Conservation (phyloP, 495 filamentous ascomycete genomes). For the Recurvomyces mirabilis region DNA sequence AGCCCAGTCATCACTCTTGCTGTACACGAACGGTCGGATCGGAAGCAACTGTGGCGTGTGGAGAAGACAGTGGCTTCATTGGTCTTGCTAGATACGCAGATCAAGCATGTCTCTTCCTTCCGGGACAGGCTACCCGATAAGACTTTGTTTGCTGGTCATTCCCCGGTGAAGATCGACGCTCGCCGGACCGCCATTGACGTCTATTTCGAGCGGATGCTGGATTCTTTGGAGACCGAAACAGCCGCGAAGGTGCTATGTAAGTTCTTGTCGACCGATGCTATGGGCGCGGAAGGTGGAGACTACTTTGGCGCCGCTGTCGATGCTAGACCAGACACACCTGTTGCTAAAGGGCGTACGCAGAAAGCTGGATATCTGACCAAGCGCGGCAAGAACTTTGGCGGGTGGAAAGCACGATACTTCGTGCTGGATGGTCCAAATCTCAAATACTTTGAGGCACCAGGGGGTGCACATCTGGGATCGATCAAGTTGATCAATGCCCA, state of each 20-base stretch:
- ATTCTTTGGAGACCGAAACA: slow-evolving; percentile 66
- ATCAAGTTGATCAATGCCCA: slow-evolving; percentile 86
- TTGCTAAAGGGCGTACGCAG: slow-evolving; percentile 47
- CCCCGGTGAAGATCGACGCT: slow-evolving; percentile 86
- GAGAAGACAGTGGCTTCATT: slow-evolving; percentile 82
- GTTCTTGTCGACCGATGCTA: slow-evolving; percentile 76
- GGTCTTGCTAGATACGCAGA: slow-evolving; percentile 65
- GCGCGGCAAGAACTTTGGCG: slow-evolving; percentile 93
- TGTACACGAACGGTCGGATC: slow-evolving; percentile 64
- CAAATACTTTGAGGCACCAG: slow-evolving; percentile 82
- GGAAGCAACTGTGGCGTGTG: slow-evolving; percentile 79
- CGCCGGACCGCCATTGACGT: slow-evolving; percentile 67
- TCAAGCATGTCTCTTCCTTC: slow-evolving; percentile 60
- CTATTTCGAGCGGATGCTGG: slow-evolving; percentile 74
- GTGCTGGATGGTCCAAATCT: slow-evolving; percentile 79
- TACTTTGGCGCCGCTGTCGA: slow-evolving; percentile 18
- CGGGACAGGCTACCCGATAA: slow-evolving; percentile 68
- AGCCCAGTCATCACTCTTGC: slow-evolving; percentile 80
- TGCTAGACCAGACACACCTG: slow-evolving; percentile 18
- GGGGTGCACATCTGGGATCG: slow-evolving; percentile 79
- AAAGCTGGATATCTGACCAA: slow-evolving; percentile 94
- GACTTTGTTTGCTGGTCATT: slow-evolving; percentile 79
- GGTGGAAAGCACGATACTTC: slow-evolving; percentile 97
- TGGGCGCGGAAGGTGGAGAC: slow-evolving; percentile 55
- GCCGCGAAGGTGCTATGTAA: slow-evolving; percentile 75